Conservation (phyloP, 352 stramenopile species). For the Hyphochytrium catenoides region DNA sequence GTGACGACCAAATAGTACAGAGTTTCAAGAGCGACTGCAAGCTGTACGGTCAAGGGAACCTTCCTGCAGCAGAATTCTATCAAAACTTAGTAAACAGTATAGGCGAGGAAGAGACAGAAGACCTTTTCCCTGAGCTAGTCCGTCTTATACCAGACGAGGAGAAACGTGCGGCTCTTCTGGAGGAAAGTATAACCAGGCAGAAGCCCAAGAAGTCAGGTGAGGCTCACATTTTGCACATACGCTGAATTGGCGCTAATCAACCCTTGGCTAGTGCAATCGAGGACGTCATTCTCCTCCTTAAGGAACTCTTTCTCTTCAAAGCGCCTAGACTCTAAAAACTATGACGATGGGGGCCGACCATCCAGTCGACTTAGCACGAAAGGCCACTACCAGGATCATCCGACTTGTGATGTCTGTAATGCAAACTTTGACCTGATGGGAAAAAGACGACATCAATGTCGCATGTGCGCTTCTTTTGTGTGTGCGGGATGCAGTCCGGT, state of each 20-base stretch:
- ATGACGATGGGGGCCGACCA: no score
- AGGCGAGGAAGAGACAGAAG: slow-evolving; percentile 36
- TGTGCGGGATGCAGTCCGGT: slow-evolving; percentile 36
- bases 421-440: slow-evolving; percentile 46
- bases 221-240: no score
- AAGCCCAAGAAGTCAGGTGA: no score
- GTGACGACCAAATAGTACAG: slow-evolving; percentile 29
- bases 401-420: slow-evolving; percentile 42
- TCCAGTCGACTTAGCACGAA: slow-evolving; percentile 16
- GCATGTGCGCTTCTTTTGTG: slow-evolving; percentile 37
- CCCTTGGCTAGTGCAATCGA: no score
- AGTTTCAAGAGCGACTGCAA: slow-evolving; percentile 52
- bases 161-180: slow-evolving; percentile 40
- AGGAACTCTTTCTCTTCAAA: no score
- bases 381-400: slow-evolving; percentile 23
- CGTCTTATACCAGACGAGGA: slow-evolving; percentile 43
- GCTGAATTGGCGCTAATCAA: no score
- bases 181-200: no score
- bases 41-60: slow-evolving; percentile 27
- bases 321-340: no score
- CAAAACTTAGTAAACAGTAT: slow-evolving; percentile 30
- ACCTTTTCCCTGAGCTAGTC: slow-evolving; percentile 44
- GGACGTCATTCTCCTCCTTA: no score
- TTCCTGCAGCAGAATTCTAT: slow-evolving; percentile 32
- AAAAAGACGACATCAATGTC: slow-evolving; percentile 32